These are phyloP conservation scores for Mortierella sp. DNA, from an alignment of 371 early-diverging fungal genomes.

Conservation along the genomic window DNA sequence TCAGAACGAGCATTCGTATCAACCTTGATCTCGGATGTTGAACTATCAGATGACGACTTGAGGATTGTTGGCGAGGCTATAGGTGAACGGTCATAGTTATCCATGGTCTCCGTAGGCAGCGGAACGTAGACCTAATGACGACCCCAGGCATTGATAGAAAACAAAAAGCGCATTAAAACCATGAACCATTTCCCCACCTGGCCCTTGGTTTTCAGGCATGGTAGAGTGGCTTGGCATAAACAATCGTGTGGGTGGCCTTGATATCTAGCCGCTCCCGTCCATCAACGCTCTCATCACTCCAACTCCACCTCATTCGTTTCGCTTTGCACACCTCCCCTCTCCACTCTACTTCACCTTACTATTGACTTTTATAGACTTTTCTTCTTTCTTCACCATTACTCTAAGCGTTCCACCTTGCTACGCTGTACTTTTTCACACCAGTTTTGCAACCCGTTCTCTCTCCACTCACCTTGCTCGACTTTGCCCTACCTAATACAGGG, in stretches of 20 bases:
- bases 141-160: no score
- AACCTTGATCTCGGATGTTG: constrained; percentile 46
- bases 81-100: constrained; percentile 5
- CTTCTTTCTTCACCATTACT: not conserved
- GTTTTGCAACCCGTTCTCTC: not conserved
- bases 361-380: not conserved
- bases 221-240: constrained; percentile 38
- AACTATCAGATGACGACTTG: constrained; percentile 41
- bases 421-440: not conserved
- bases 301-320: constrained; percentile 1
- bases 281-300: constrained; percentile 1
- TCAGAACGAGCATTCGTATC: constrained; percentile 49
- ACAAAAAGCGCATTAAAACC: no score
- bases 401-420: not conserved
- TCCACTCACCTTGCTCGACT: not conserved
- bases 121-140: no score
- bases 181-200: no score
- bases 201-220: no score
- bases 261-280: not conserved
- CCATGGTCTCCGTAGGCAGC: not conserved
- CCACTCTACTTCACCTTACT: constrained; percentile 8
- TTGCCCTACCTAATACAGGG: not conserved
- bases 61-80: constrained; percentile 38
- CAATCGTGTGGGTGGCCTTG: constrained; percentile 7
- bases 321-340: not conserved